phyloP scores from a whole-genome alignment of 2,329 filamentous ascomycete species.

The Microdochium paspali region DNA sequence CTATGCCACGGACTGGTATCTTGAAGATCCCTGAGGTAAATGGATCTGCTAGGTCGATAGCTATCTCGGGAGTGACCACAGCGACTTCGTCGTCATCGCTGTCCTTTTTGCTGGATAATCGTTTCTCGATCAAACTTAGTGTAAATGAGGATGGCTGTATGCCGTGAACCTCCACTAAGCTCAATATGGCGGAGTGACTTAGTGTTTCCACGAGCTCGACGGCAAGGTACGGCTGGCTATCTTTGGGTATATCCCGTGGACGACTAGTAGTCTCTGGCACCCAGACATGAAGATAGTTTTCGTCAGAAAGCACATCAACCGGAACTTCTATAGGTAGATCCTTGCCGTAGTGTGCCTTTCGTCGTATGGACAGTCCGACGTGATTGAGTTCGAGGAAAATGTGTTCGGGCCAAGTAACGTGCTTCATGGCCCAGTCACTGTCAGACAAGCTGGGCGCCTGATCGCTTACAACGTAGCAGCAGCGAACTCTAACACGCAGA shows the following conservation, averaged over 20 bases:
- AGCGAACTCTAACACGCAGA: slow-evolving; percentile 59
- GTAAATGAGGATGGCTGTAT: slow-evolving; percentile 37
- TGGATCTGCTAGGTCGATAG: slow-evolving; percentile 57
- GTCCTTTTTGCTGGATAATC: slow-evolving; percentile 23
- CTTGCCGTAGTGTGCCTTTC: slow-evolving; percentile 64
- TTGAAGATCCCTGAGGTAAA: slow-evolving; percentile 57
- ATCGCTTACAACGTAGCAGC: slow-evolving; percentile 30
- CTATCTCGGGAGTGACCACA: slow-evolving; percentile 46
- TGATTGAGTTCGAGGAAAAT: slow-evolving; percentile 63
- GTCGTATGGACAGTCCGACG: slow-evolving; percentile 44
- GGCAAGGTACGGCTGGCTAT: slow-evolving; percentile 48
- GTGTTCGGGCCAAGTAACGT: slow-evolving; percentile 61
- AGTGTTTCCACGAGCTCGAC: slow-evolving; percentile 60
- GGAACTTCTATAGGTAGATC: slow-evolving; percentile 73
- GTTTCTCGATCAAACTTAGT: slow-evolving; percentile 44
- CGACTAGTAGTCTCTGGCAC: slow-evolving; percentile 11
- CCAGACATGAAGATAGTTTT: slow-evolving; percentile 52
- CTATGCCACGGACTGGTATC: slow-evolving; percentile 59
- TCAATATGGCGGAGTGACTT: slow-evolving; percentile 32
- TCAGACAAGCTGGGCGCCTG: slow-evolving; percentile 14
- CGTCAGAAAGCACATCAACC: slow-evolving; percentile 41
- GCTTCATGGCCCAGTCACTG: slow-evolving; percentile 51
- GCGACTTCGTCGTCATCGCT: slow-evolving; percentile 54
- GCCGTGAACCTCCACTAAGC: slow-evolving; percentile 24
- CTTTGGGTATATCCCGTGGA: slow-evolving; percentile 6